Percentiles rank a stretch among this genome's conserved stretches.
Evolutionary conservation across 768 basidiomycete genomes (phyloP).

Genomic region (Sarcodon sp.): DNA sequence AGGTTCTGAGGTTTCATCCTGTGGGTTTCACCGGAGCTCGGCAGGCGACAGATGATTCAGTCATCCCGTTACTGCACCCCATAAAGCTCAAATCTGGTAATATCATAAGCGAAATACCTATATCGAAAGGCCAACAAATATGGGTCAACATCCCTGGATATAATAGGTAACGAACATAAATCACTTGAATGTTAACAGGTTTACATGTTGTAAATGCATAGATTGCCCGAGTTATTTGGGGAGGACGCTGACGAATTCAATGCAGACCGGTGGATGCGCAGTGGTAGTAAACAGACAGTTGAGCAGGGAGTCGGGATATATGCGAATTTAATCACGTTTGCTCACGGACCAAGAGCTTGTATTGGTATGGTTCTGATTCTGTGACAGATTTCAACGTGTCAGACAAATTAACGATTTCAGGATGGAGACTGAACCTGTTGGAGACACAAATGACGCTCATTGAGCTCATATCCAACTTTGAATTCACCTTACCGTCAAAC

Average conservation of each 20-base stretch:
- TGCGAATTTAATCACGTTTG: conserved; percentile 16
- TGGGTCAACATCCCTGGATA: conserved; percentile 15
- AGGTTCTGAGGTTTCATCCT: conserved; percentile 19
- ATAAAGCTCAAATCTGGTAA: conserved; percentile 14
- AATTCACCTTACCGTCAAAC: conserved; percentile 25
- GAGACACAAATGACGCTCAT: conserved; percentile 51
- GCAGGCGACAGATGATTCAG: conserved; percentile 15
- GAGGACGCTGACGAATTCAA: conserved; percentile 17
- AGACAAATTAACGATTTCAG: neutral
- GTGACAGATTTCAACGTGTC: neutral
- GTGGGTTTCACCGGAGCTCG: conserved; percentile 14
- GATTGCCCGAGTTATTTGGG: conserved; percentile 17
- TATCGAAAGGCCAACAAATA: conserved; percentile 15
- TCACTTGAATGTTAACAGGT: too few relatives aligned
- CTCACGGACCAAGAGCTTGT: neutral
- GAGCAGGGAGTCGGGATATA: conserved; percentile 30
- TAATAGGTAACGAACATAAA: conserved; percentile 5
- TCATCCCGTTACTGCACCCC: conserved; percentile 19
- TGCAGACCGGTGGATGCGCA: conserved; percentile 16
- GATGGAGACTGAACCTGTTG: conserved; percentile 12
- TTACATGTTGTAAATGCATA: conserved; percentile 1
- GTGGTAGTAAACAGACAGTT: conserved; percentile 15
- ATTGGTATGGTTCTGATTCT: neutral
- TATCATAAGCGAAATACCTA: conserved; percentile 13
- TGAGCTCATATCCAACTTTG: conserved; percentile 39